Evolutionary conservation across 768 basidiomycete species (phyloP).

Genomic region (Rhizopogon vesiculosus): DNA sequence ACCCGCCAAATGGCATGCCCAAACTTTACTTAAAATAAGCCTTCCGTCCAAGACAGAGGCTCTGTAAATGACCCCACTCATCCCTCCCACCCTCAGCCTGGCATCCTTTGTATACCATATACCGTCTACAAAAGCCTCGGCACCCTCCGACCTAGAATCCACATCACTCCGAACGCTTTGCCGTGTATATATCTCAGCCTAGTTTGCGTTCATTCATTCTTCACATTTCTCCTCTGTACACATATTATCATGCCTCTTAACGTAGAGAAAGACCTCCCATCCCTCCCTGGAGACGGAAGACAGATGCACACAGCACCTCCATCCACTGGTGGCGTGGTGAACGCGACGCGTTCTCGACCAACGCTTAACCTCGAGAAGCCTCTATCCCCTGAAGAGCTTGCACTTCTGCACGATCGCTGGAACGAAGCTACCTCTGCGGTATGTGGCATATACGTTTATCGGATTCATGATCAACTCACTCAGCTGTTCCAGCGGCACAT

Average conservation of each 20-base stretch:
- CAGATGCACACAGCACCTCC: background rate
- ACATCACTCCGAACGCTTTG: background rate
- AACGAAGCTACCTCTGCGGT: conserved; percentile 20
- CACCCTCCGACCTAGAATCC: background rate
- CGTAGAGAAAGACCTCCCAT: conserved; percentile 19
- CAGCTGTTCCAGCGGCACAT: conserved; percentile 12
- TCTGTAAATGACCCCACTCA: background rate
- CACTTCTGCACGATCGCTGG: conserved; percentile 17
- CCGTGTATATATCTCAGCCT: background rate
- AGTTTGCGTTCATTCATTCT: background rate
- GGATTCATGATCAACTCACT: conserved; percentile 2
- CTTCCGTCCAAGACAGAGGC: background rate
- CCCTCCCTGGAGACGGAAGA: conserved; percentile 7
- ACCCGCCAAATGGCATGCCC: background rate
- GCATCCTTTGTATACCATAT: background rate
- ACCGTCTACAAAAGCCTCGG: background rate
- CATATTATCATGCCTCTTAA: conserved; percentile 6
- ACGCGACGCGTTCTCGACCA: conserved; percentile 10
- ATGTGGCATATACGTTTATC: background rate
- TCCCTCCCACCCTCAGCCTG: background rate
- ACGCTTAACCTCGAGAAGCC: conserved; percentile 13
- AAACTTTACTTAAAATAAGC: background rate
- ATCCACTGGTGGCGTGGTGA: background rate
- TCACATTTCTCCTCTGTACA: background rate
- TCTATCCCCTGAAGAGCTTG: conserved; percentile 15